Base-by-base conservation (phyloP, 441 rosid species). In the Jatropha podagrica region DNA sequence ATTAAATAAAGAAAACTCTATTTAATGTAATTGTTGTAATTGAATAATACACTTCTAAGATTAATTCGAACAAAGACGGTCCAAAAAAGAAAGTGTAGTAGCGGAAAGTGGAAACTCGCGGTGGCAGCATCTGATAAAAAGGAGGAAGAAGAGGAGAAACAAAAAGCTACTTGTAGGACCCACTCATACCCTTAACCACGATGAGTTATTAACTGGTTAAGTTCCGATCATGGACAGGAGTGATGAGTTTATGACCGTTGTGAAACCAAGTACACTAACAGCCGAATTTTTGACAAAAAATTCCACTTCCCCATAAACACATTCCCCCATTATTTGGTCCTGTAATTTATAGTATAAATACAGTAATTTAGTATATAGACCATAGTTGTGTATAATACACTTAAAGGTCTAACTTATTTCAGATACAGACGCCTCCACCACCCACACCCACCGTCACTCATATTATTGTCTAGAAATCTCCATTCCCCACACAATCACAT, bases 231-330 rank as follows among this genome's bases (percentile, higher is more conserved):
- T 60, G 64, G 40, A 1, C 4, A 44, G 5, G 48, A 44, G 46
- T 42, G 6, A 37, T 14, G 42, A 72, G 89, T 83, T 75, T 83
- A 74, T 49, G 85, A 82, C 86, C 88, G 90, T 83, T 89, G 71
- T 61, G 76, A 60, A 69, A 49, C 46, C 6, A 5, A n/a, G 8
- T 49, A 17, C 65, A 18, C 4, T 14, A 5, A 56, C 41, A 59
- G 64, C 18, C 60, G 44, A 32, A 62, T 18, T 58, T 37, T 32
- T 8, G 37, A 17, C 15, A 13, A 61, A 20, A 64, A 1, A 13
- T 26, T 78, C 68, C 77, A 18, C 13, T 54, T 82, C 78, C 84
- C 86, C 44, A 75, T 42, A 60, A 46, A 54, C 59, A 20, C 76
- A 54, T 72, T n/a, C 65, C 20, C 71, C 49, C 44, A 60, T 20